Base-by-base conservation (phyloP, 2,329 filamentous ascomycete species). In the Stemphylium vesicarium region DNA sequence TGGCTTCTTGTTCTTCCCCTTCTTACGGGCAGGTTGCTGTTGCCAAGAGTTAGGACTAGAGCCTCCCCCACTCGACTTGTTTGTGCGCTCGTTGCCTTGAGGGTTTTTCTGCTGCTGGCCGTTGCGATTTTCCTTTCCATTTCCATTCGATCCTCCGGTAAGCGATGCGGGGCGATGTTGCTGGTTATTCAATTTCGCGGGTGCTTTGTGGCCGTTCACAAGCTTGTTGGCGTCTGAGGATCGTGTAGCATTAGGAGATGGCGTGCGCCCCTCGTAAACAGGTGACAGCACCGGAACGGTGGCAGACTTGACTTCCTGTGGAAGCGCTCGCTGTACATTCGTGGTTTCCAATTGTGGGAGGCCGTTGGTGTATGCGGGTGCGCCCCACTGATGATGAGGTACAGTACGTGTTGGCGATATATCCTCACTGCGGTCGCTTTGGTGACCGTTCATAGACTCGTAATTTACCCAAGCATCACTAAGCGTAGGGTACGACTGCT, bases 261-360 rank as follows among this genome's bases (percentile, higher is more conserved):
- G 88, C 0, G 87, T 89, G n/a, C 84, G 82, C 5, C 84, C 83
- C 75, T 92, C 90, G 49, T 88, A 89, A 0, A 92, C 89, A 0
- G 90, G 90, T 0, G 90, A 92, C 2, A 93, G 79, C 18, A 82
- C 59, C 4, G 80, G 79, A 9, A 75, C 62, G 82, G 66, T 70
- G 16, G 74, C 73, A 4, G 73, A 75, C 44, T 74, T 70, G 44
- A 72, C 59, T 45, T 74, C 72, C 38, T 75, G 73, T n/a, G 73
- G 68, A 18, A 70, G 63, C 26, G 65, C 59, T 37, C 68, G 66
- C 32, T 81, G 71, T 3, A 82, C 82, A 53, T 84, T 85, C 15
- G 66, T 52, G 2, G 69, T 75, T 44, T 75, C 74, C 31, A 76
- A 50, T 20, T 69, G 53, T 29, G 66, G 59, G 2, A 76, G 57